phyloP scores from a whole-genome alignment of 2,329 filamentous ascomycete species.

The Rhinocladiella similis region DNA sequence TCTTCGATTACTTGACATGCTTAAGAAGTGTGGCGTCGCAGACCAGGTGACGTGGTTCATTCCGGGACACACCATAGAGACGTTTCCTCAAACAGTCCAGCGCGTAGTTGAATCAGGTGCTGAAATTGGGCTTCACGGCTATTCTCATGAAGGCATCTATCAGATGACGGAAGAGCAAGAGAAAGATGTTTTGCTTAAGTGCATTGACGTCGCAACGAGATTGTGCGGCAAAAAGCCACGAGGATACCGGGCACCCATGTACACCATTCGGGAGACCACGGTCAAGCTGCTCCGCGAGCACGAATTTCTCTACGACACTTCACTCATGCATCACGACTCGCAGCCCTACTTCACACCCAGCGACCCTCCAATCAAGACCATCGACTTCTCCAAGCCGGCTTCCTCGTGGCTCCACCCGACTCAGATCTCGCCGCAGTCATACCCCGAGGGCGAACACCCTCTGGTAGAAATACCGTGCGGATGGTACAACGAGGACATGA shows the following conservation, averaged over 20 bases:
- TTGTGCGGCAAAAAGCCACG: slow-evolving; percentile 69
- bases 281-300: slow-evolving; percentile 43
- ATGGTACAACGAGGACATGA: slow-evolving; percentile 56
- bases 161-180: slow-evolving; percentile 74
- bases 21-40: slow-evolving; percentile 44
- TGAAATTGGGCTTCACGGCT: slow-evolving; percentile 61
- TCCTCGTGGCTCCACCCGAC: slow-evolving; percentile 45
- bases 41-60: slow-evolving; percentile 52
- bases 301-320: slow-evolving; percentile 45
- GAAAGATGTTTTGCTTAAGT: slow-evolving; percentile 71
- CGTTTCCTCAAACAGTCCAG: slow-evolving; percentile 39
- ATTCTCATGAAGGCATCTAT: slow-evolving; percentile 69
- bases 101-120: slow-evolving; percentile 21
- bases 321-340: slow-evolving; percentile 44
- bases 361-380: slow-evolving; percentile 38
- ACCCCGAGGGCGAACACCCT: slow-evolving; percentile 28
- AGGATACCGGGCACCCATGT: slow-evolving; percentile 41
- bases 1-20: slow-evolving; percentile 49
- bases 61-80: slow-evolving; percentile 51
- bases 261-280: slow-evolving; percentile 41
- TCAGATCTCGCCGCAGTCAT: slow-evolving; percentile 31
- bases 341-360: slow-evolving; percentile 42
- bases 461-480: slow-evolving; percentile 52
- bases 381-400: slow-evolving; percentile 41
- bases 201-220: slow-evolving; percentile 68